Conservation (phyloP, 306 rosid genomes). For the Hippophae tibetana region DNA sequence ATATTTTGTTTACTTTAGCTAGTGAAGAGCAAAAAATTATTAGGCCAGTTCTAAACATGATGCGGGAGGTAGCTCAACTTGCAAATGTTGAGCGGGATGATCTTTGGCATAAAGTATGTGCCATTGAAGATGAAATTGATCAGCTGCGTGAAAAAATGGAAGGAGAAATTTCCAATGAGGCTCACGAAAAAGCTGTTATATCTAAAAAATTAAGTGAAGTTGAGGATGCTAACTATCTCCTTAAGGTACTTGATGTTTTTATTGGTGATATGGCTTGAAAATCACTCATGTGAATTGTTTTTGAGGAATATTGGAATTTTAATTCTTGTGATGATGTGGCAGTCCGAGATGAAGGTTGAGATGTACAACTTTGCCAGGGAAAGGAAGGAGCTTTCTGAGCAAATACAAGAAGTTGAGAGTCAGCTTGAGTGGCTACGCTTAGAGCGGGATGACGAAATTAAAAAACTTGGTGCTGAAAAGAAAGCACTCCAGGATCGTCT, state of each 20-base stretch:
- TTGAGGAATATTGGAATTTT: slow-evolving; percentile 18
- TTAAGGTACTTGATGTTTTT: slow-evolving; percentile 72
- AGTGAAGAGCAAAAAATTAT: slow-evolving; percentile 80
- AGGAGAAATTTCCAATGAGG: slow-evolving; percentile 56
- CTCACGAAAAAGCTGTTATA: slow-evolving; percentile 49
- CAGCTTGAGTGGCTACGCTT: too few species aligned
- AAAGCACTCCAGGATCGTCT: too few species aligned
- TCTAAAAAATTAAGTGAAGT: slow-evolving; percentile 76
- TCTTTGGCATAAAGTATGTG: slow-evolving; percentile 92
- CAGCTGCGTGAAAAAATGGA: slow-evolving; percentile 63
- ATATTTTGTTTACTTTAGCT: slow-evolving; percentile 69
- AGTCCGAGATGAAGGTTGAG: too few species aligned
- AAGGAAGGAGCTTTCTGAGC: too few species aligned
- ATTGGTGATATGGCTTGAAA: slow-evolving; percentile 36
- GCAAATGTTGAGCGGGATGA: slow-evolving; percentile 93
- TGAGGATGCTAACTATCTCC: slow-evolving; percentile 58
- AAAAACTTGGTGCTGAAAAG: too few species aligned
- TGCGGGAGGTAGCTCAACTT: slow-evolving; percentile 90
- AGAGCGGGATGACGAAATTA: too few species aligned
- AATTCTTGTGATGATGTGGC: too few species aligned
- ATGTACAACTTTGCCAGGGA: too few species aligned
- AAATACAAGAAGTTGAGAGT: too few species aligned
- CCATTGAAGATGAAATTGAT: slow-evolving; percentile 80
- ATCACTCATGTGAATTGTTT: slow-evolving; percentile 27
- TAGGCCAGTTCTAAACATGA: slow-evolving; percentile 76